Evolutionary conservation across 129 eudicot species (phyloP), one percentile per base, ranked within the genome.

Genomic region (Helianthus annuus): DNA sequence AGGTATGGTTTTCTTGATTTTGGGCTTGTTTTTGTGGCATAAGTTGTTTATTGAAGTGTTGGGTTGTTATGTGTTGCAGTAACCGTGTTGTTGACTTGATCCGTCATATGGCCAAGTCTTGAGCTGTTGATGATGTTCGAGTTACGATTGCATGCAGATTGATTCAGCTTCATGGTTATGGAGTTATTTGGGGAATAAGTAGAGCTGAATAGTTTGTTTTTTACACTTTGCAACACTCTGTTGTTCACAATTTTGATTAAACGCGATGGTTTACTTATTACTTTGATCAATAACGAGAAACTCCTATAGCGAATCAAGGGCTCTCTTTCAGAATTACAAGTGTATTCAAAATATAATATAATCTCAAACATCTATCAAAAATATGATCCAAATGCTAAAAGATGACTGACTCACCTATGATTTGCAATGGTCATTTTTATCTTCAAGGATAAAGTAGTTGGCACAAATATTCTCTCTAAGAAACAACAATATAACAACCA

Each of bases 41-140:
- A 36, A 48, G 39, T 4, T 69, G 48, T 2, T 59, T 68, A 19
- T 32, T 48, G 19, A 68, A 12, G 10, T 8, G 54, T 14, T 5
- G 27, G 38, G 45, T 71, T 44, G 29, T 59, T 27, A 24, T 79
- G 4, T 80, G 7, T 73, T 81, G 89, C 91, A 90, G 94, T 56
- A 87, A 87, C 84, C 94, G 94, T 7, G 94, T 90, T 60, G 75
- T 90, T 48, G 97, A 90, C 81, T 78, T 90, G 85, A 79, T 90
- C 65, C 87, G 97, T 19, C 94, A 90, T 77, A 90, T 90, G 97
- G 78, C 94, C 36, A 78, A 78, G 82, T 64, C 54, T 64, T 78
- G 52, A 72, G 53, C 48, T 24, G 44, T 68, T 19, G 52, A 48
- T 17, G 53, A 64, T 27, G 34, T 56, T 32, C 36, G 42, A 54